These are phyloP conservation scores for Colletotrichum spaethianum DNA, from an alignment of 2,329 filamentous ascomycete genomes.

Conservation along the genomic window DNA sequence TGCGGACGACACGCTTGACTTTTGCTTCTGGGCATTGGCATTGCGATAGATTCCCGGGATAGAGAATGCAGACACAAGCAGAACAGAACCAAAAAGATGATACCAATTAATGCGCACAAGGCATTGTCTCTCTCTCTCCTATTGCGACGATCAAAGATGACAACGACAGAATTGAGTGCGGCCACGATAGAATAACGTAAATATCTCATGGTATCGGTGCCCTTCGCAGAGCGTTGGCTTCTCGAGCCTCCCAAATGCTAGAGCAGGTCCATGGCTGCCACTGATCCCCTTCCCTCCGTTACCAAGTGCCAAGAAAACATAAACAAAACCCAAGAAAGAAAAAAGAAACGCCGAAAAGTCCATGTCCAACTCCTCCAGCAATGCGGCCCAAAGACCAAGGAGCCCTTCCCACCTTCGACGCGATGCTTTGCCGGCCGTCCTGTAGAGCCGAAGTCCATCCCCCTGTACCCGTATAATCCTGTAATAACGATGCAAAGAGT, in stretches of 20 bases:
- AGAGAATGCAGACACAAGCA: slow-evolving; percentile 21
- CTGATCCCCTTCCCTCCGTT: not conserved
- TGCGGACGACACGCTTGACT: not conserved
- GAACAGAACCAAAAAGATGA: not conserved
- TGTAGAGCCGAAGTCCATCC: slow-evolving; percentile 7
- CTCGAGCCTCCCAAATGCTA: slow-evolving; percentile 1
- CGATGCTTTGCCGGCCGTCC: slow-evolving; percentile 20
- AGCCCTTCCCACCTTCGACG: not conserved
- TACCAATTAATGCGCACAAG: slow-evolving; percentile 12
- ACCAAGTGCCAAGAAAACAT: slow-evolving; percentile 5
- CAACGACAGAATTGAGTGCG: not conserved
- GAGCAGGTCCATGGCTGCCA: not conserved
- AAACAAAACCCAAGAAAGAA: not conserved
- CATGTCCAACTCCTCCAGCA: not conserved
- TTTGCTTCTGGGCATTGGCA: slow-evolving; percentile 26
- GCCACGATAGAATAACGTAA: not conserved
- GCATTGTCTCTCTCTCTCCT: not conserved
- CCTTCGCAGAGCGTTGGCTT: not conserved
- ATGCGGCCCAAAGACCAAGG: not conserved
- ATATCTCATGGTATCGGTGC: slow-evolving; percentile 28
- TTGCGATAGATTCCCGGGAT: slow-evolving; percentile 29
- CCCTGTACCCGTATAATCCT: not conserved
- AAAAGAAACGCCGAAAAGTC: not conserved
- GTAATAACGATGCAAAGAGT: not conserved
- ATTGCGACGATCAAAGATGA: not conserved